These are phyloP conservation scores for Podila epigama DNA, from an alignment of 192 early-diverging fungal genomes.

Conservation along the genomic window DNA sequence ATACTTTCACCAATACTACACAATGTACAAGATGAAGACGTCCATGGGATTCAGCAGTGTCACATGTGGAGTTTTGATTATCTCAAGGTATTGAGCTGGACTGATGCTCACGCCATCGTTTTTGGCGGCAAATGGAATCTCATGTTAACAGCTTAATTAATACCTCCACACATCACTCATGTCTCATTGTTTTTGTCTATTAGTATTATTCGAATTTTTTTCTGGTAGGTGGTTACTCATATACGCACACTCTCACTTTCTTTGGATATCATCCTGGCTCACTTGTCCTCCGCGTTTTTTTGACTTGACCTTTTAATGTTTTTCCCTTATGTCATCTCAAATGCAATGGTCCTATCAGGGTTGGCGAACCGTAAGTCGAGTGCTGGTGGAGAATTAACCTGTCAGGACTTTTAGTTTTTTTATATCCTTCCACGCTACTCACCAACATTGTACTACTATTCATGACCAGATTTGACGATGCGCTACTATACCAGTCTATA, in stretches of 20 bases:
- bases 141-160: neutral
- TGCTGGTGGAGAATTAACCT: no score
- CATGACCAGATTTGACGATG: constrained; percentile 56
- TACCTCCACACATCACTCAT: neutral
- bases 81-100: constrained; percentile 50
- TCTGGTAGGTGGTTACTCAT: constrained; percentile 18
- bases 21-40: constrained; percentile 53
- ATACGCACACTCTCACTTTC: neutral
- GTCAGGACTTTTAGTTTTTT: no score
- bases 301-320: neutral
- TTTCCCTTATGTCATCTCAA: neutral
- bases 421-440: no score
- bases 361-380: constrained; percentile 48
- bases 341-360: constrained; percentile 14
- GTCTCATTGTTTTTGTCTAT: neutral
- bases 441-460: neutral
- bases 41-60: constrained; percentile 63
- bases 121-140: neutral
- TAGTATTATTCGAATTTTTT: constrained; percentile 47
- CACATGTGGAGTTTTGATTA: constrained; percentile 61
- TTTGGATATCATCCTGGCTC: neutral
- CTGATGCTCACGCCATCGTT: neutral
- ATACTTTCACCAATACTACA: constrained; percentile 64
- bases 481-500: constrained; percentile 62
- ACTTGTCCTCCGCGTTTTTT: neutral